These are phyloP conservation scores for Aethionema arabicum DNA, from an alignment of 345 rosid genomes.

Conservation along the genomic window DNA sequence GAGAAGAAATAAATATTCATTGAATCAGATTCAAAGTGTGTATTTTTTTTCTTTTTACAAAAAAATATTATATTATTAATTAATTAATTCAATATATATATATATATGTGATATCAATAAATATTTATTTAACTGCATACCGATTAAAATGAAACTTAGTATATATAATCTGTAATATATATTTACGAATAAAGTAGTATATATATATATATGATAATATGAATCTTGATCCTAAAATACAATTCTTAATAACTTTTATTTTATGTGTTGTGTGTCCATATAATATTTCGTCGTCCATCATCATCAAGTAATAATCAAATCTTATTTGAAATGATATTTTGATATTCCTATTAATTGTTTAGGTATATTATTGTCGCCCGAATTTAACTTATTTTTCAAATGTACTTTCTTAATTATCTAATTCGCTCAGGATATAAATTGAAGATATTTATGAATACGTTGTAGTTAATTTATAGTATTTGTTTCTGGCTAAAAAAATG, in stretches of 20 bases:
- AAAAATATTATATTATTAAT: too few species aligned
- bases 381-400: neutral
- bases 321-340: constrained; percentile 8
- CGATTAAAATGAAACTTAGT: too few species aligned
- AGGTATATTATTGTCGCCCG: constrained; percentile 20
- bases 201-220: neutral
- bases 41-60: constrained; percentile 3
- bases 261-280: constrained; percentile 7
- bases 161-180: too few species aligned
- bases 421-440: too few species aligned
- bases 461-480: too few species aligned
- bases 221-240: constrained; percentile 8
- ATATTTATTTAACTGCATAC: too few species aligned
- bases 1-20: constrained; percentile 14
- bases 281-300: constrained; percentile 5
- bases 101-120: too few species aligned
- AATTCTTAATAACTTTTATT: constrained; percentile 5
- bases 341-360: constrained; percentile 20
- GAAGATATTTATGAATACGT: too few species aligned
- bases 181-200: too few species aligned
- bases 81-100: too few species aligned
- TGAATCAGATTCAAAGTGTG: constrained; percentile 33
- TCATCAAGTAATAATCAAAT: neutral
- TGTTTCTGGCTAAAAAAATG: too few species aligned
- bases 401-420: neutral